Evolutionary conservation across 257 asterid species (phyloP).

Genomic region (Capsicum rhomboideum): DNA sequence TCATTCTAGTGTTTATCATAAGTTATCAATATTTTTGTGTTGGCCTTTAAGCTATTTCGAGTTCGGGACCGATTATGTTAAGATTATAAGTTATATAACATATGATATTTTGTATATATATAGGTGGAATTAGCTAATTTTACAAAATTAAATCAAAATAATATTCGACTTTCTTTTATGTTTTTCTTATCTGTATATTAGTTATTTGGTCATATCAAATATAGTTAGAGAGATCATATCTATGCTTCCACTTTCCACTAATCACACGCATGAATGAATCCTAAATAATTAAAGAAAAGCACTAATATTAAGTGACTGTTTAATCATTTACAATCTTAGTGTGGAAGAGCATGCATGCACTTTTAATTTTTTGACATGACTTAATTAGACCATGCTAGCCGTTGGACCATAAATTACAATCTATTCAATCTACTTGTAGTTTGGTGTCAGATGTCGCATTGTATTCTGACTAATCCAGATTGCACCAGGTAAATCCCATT

Average conservation of each 20-base stretch:
- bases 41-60: not conserved
- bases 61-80: not conserved
- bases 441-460: not conserved
- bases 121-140: not conserved
- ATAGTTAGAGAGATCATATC: not conserved
- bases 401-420: not conserved
- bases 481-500: too few species aligned
- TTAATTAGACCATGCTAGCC: not conserved
- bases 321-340: not conserved
- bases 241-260: conserved; percentile 3
- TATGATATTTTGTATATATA: not conserved
- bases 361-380: not conserved
- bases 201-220: not conserved
- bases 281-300: not conserved
- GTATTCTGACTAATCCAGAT: too few species aligned
- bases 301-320: not conserved
- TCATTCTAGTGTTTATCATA: not conserved
- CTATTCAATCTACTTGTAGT: not conserved
- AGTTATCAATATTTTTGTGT: not conserved
- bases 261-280: conserved; percentile 4
- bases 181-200: not conserved
- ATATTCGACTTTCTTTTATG: not conserved
- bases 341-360: not conserved
- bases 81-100: not conserved
- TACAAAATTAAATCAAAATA: not conserved